These are phyloP conservation scores for Eimeria praecox DNA, from an alignment of 169 alveolate genomes.

Conservation along the genomic window DNA sequence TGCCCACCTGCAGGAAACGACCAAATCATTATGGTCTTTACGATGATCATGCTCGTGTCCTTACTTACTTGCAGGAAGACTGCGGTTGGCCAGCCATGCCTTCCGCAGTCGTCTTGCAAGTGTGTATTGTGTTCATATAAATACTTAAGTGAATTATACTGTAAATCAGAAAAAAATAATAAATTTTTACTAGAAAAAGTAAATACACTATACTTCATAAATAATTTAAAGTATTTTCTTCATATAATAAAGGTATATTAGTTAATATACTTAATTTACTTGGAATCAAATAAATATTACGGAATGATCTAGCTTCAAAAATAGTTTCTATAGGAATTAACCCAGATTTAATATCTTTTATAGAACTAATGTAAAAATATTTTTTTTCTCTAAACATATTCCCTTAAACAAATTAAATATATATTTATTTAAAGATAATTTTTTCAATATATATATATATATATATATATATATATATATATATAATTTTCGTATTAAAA, in stretches of 20 bases:
- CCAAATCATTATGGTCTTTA: too few species aligned
- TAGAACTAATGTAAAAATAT: constrained; percentile 49
- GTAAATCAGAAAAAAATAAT: constrained; percentile 45
- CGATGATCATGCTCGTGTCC: too few species aligned
- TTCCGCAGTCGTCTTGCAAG: too few species aligned
- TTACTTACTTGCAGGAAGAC: too few species aligned
- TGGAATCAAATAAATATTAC: constrained; percentile 16
- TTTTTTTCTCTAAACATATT: constrained; percentile 73
- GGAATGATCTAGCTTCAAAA: constrained; percentile 62
- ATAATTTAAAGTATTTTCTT: constrained; percentile 79
- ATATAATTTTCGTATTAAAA: too few species aligned
- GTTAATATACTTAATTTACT: constrained; percentile 56
- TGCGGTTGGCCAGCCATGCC: too few species aligned
- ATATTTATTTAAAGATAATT: too few species aligned
- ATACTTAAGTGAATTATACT: background rate
- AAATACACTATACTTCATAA: constrained; percentile 79
- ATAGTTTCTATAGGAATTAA: constrained; percentile 76
- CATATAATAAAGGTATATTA: constrained; percentile 67
- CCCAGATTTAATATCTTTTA: constrained; percentile 76
- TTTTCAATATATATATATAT: too few species aligned
- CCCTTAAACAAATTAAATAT: too few species aligned
- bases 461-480: too few species aligned
- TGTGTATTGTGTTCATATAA: constrained; percentile 39
- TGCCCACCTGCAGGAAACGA: too few species aligned
- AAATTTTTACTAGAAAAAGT: constrained; percentile 75